Evolutionary conservation across 495 filamentous ascomycete genomes (phyloP), one percentile per base, ranked within the genome.

Genomic region (Bryoglossum gracile): DNA sequence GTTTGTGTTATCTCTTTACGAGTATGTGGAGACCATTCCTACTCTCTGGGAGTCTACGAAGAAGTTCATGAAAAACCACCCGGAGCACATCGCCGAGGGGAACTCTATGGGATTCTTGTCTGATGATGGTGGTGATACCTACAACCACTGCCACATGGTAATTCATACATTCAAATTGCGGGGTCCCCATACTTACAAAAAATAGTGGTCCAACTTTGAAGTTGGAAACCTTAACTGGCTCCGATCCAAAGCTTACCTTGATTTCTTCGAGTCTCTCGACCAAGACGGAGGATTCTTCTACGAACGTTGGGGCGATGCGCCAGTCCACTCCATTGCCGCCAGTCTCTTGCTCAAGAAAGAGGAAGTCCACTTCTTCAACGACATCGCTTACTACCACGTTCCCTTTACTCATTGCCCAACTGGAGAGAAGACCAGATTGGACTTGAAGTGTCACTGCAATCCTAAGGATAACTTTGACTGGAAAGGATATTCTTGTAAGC

Each of bases 321-420:
- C 88, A 0, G 84, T 94, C 24, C 88, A 94, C 69, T 94, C 89
- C n/a, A 95, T 98, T 57, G 92, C 87, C 1, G 92, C 92, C 3
- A 80, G 75, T 11, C 65, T 96, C 2, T 75, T 95, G 64, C 72
- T 98, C 52, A 79, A 82, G 60, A 95, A 95, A 70, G 85, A 94
- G 47, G 77, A 98, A 62, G 82, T 98, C 54, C 91, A 97, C 59
- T 98, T 98, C 73, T 98, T 95, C 74, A 87, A 98, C 61, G 92
- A 98, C 59, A 97, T 98, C 56, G 92, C 86, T 48, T 98, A 98
- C 68, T 97, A 89, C 67, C 92, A 98, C 61, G 86, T 95, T n/a
- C 92, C 92, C 5, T 98, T 98, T 62, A 97, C 91, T 18, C 92
- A 98, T 68, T 98, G 92, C 63, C 92, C 92, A 3, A 92, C 86